Base-by-base conservation (phyloP, 371 early-diverging fungal species). In the Apophysomyces ossiformis region DNA sequence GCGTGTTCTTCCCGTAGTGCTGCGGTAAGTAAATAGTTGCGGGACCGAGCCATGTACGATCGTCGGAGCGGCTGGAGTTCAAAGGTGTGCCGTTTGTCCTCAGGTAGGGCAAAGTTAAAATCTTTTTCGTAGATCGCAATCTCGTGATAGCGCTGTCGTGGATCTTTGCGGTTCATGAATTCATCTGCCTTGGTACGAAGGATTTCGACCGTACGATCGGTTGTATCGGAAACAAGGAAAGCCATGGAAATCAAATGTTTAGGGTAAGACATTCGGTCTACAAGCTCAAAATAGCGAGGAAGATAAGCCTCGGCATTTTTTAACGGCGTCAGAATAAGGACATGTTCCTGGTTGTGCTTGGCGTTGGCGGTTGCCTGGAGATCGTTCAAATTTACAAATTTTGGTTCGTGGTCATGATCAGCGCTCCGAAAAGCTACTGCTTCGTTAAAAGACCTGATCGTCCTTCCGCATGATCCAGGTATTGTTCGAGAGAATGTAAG, bases 281-380 rank as follows among this genome's bases (percentile, higher is more conserved):
- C 60, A 9, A 80, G 74, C 15, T 78, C 74, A 71, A 88, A 88
- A 65, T 89, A 90, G 37, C 75, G 68, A 4, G 76, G 78, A 12
- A 90, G 71, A 36, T 87, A 84, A 18, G 68, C 67, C 38, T 75
- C 79, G 35, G 87, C 85, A 69, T 88, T 86, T 67, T 86, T 89
- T 12, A 90, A 64, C 4, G 90, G 87, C 4, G 87, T 89, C 32
- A 87, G 63, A n/a, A 89, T 88, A 60, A 89, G 67, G 37, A 84
- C 79, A 63, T 76, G 72, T 50, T 74, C 71, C 60, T 76, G 61
- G 2, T 39, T 57, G n/a, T 58, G 41, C 15, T 61, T 69, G 6
- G 59, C 69, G 36, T 59, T 61, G 9, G 74, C 64, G 13, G 71
- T 71, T 36, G 73, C 73, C 46, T 70, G 63, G 9, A 73, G 37